Base-by-base conservation (phyloP, 2,329 filamentous ascomycete genomes). In the Talaromyces sp. region DNA sequence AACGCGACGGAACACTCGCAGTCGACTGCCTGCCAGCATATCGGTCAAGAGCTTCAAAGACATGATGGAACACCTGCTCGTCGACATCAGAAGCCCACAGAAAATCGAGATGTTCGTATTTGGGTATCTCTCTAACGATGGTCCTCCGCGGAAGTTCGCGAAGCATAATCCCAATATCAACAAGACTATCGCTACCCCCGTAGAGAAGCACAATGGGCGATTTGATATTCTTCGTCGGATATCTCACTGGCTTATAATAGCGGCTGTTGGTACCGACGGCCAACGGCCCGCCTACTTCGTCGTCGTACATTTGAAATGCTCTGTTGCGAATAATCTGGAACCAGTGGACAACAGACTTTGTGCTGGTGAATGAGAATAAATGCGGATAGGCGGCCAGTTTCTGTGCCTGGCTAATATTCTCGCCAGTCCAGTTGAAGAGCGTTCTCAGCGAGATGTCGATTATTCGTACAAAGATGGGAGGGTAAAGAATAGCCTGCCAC, bases 311-410 rank as follows among this genome's bases (percentile, higher is more conserved):
- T 75, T 99, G 95, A 75, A 99, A 98, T 27, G 87, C 92, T 69
- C 91, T 90, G 69, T 93, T 97, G 65, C 95, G 89, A 69, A 99
- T 99, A 71, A 99, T 97, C 73, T 99, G 95, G 74, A 99, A 99
- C 95, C 95, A 99, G 73, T 99, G 95, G 0, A 99, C 95, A 9
- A 99, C 92, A 21, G 89, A 93, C 77, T 99, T 99, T 60, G 92
- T 96, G 73, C 91, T 96, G 0, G 93, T 97, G 73, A 93, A 98
- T 0, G 93, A 97, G 78, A 96, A 99, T 0, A 99, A 80, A 77
- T 99, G 95, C 10, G 93, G 89, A 72, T 99, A 99, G 1, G 92
- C 92, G 2, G 95, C 95, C 19, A 99, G 84, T 72, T 99, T 99
- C 75, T 99, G 95, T 60, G 89, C 87, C 0, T 86, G 78, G 9